A percentile compares a stretch with the other conserved stretches of the same genome.
Evolutionary conservation across 2,329 filamentous ascomycete species (phyloP).

Genomic region (Aspergillus clavatus): DNA sequence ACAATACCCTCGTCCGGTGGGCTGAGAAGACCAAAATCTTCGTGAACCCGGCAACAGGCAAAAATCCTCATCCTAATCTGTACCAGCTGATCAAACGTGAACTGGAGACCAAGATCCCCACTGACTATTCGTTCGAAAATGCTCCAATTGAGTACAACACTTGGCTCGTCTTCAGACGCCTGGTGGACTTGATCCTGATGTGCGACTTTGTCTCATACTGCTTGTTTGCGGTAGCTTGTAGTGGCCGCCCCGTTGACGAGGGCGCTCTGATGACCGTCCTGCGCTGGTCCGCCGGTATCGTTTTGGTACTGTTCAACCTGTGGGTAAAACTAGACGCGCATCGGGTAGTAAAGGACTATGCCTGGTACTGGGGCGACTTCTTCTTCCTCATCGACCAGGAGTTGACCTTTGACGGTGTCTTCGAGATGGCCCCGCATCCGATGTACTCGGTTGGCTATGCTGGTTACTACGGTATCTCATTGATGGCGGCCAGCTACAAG

Average conservation of each 20-base stretch:
- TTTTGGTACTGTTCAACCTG: conserved; percentile 85
- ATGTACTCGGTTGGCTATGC: conserved; percentile 99
- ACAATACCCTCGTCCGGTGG: conserved; percentile 81
- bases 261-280: conserved; percentile 61
- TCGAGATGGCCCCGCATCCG: conserved; percentile 96
- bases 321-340: conserved; percentile 99
- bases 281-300: conserved; percentile 74
- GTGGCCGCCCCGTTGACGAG: conserved; percentile 69
- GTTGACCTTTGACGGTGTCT: conserved; percentile 95
- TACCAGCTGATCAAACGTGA: conserved; percentile 82
- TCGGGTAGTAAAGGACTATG: conserved; percentile 96
- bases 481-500: conserved; percentile 97
- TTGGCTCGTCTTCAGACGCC: conserved; percentile 90
- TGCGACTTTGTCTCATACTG: conserved; percentile 98
- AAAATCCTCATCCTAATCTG: conserved; percentile 75
- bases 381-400: conserved; percentile 98
- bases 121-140: conserved; percentile 88
- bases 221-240: conserved; percentile 88
- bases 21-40: conserved; percentile 82
- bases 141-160: conserved; percentile 98
- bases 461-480: conserved; percentile 95
- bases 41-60: conserved; percentile 72
- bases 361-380: conserved; percentile 99
- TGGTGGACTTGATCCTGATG: conserved; percentile 97
- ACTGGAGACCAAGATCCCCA: conserved; percentile 87